These are phyloP conservation scores for Colletotrichum sp. DNA, from an alignment of 2,329 filamentous ascomycete genomes.

Conservation along the genomic window DNA sequence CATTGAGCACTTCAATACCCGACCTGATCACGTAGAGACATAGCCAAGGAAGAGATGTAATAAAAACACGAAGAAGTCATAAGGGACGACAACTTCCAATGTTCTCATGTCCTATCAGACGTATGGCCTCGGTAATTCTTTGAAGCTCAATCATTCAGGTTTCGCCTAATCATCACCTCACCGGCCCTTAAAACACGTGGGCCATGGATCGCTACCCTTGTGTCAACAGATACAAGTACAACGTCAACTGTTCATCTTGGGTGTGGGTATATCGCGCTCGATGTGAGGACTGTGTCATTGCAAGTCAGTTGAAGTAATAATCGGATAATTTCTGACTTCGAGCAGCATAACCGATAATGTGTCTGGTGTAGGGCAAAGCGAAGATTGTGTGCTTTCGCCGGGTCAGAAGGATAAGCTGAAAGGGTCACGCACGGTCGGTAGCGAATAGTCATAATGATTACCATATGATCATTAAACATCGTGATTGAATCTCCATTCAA, in stretches of 20 bases:
- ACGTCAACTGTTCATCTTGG: neutral
- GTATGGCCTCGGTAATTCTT: too few species aligned
- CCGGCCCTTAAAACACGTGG: neutral
- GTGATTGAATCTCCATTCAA: neutral
- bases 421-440: neutral
- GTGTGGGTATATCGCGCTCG: neutral
- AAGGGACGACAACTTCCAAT: too few species aligned
- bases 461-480: neutral
- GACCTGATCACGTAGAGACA: too few species aligned
- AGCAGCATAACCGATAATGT: neutral
- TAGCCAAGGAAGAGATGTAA: too few species aligned
- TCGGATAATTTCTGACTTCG: neutral
- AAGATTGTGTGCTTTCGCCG: too few species aligned
- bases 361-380: accelerated
- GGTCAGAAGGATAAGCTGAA: neutral
- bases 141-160: too few species aligned
- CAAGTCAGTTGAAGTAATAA: neutral
- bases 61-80: too few species aligned
- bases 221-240: neutral
- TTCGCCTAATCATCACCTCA: neutral
- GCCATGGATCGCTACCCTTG: neutral
- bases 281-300: neutral
- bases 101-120: too few species aligned
- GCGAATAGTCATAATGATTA: neutral
- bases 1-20: too few species aligned